Base-by-base conservation (phyloP, 1,284 basidiomycete genomes). In the Cryptococcus amylolentus region DNA sequence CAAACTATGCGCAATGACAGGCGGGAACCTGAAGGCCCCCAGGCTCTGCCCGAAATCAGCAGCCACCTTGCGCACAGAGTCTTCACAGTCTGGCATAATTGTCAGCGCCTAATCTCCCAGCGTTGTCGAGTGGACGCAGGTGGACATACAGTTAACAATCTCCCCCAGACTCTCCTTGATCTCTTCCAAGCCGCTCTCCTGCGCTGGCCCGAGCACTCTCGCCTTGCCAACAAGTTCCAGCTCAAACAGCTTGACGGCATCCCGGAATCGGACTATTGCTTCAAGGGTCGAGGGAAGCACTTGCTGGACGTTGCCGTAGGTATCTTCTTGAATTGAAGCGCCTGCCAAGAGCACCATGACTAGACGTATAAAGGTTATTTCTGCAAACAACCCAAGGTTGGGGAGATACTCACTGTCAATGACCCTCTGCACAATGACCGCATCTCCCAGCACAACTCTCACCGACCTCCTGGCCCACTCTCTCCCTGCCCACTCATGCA, bases 281-380 rank as follows among this genome's bases (percentile, higher is more conserved):
- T 76, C 74, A n/a, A 76, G 59, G 27, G 68, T 68, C 1, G 68
- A 58, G 3, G 74, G 72, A 6, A 74, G 56, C 41, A 72, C 63
- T 28, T 67, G 66, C 58, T 76, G 74, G 12, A 75, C 66, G 49
- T 68, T 61, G 40, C 74, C 74, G 54, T 71, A 75, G 20, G 63
- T 67, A 56, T 76, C 74, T 48, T 76, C 72, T 42, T 70, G 64
- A 7, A 66, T 58, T 0, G 73, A 73, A 1, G 71, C 70, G n/a
- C 71, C 60, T 6, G 62, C 44, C 4, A 74, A 56, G 2, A 60
- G 64, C 1, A 66, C 61, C 26, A 75, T 56, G 35, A 71, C 71
- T 75, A 57, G 23, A 23, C 23, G 23, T 23, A 3, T 23, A 3
- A 23, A 2, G 23, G 3, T 23, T 23, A 23, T 23, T 23, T 23